Percentiles rank a stretch among this genome's conserved stretches.
These are phyloP conservation scores for Musa balbisiana DNA, from an alignment of 202 grass and related monocot genomes.

Conservation along the genomic window DNA sequence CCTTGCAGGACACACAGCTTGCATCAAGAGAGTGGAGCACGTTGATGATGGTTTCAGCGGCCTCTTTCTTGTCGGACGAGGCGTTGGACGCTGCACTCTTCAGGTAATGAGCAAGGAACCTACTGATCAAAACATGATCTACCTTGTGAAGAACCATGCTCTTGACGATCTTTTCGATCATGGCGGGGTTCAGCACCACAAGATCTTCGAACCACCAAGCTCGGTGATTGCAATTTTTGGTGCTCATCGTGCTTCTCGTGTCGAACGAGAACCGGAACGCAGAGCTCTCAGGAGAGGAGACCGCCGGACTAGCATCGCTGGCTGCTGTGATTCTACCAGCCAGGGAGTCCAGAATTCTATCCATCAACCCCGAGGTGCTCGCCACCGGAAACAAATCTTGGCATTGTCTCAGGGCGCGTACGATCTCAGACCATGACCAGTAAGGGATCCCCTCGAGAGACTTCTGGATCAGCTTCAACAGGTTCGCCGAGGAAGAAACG, in stretches of 20 bases:
- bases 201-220: conserved; percentile 98
- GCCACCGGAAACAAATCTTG: conserved; percentile 44
- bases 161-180: conserved; percentile 45
- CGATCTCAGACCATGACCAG: conserved; percentile 68
- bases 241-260: conserved; percentile 69
- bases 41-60: conserved; percentile 39
- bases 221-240: conserved; percentile 24
- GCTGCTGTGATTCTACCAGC: conserved; percentile 45
- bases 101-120: conserved; percentile 83
- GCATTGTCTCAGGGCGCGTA: conserved; percentile 65
- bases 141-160: conserved; percentile 46
- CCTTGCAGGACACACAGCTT: conserved; percentile 54
- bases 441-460: conserved; percentile 54
- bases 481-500: conserved; percentile 28
- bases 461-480: conserved; percentile 43
- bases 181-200: conserved; percentile 25
- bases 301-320: conserved; percentile 48
- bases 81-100: conserved; percentile 42
- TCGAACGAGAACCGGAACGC: conserved; percentile 78
- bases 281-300: conserved; percentile 82
- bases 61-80: conserved; percentile 40
- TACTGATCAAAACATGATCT: conserved; percentile 48
- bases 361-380: conserved; percentile 41
- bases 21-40: conserved; percentile 53
- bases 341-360: conserved; percentile 40